Conservation (phyloP, 148 eudicot species). For the Selenicereus undatus region DNA sequence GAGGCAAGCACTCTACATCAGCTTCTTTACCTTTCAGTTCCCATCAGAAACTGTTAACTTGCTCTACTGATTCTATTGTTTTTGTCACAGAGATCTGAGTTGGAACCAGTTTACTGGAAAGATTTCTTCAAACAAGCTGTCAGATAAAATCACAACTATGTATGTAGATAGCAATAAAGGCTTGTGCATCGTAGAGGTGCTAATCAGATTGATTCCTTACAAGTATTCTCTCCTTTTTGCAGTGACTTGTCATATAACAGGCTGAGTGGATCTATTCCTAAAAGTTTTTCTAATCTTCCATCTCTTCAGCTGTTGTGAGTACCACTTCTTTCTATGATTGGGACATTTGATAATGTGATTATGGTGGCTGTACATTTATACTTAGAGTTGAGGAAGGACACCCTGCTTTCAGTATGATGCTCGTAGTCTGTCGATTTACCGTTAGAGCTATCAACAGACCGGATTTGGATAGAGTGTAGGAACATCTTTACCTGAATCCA, state of each 20-base stretch:
- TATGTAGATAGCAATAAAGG: slow-evolving; percentile 27
- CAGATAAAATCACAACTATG: slow-evolving; percentile 72
- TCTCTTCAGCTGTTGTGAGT: slow-evolving; percentile 75
- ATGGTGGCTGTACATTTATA: background rate
- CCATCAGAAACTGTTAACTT: slow-evolving; percentile 5
- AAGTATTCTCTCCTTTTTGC: slow-evolving; percentile 15
- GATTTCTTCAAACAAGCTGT: slow-evolving; percentile 59
- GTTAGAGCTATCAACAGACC: too few relatives aligned
- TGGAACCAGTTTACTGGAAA: slow-evolving; percentile 65
- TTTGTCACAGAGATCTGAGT: slow-evolving; percentile 67
- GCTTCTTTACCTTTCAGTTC: background rate
- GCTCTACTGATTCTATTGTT: slow-evolving; percentile 4
- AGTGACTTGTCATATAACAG: slow-evolving; percentile 66
- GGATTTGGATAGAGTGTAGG: too few relatives aligned
- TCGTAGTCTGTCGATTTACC: background rate
- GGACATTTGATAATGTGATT: background rate
- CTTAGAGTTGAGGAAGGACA: background rate
- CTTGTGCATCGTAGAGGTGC: background rate
- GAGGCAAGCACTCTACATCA: background rate
- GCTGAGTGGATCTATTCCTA: slow-evolving; percentile 71
- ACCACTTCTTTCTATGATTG: background rate
- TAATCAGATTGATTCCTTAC: background rate
- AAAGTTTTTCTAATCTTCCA: slow-evolving; percentile 58
- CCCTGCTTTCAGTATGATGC: background rate
- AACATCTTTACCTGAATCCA: too few relatives aligned